These are phyloP conservation scores for Stachybotrys elegans DNA, from an alignment of 2,329 filamentous ascomycete genomes.

Conservation along the genomic window DNA sequence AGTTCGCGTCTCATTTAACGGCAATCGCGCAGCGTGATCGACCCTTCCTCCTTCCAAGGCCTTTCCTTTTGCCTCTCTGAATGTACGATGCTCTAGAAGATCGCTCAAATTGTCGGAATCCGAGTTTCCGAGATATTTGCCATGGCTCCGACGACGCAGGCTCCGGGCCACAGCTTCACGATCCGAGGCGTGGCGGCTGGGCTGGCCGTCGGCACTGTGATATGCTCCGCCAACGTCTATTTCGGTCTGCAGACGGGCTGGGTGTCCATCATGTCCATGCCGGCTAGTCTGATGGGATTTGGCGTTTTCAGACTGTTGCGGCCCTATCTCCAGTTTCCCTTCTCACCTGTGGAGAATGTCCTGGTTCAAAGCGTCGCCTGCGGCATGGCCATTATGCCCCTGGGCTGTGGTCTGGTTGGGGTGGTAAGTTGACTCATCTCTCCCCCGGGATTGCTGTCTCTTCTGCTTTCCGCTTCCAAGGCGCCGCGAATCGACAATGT, in stretches of 20 bases:
- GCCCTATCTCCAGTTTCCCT: conserved; percentile 69
- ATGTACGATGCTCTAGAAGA: too few relatives aligned
- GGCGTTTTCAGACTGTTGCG: conserved; percentile 82
- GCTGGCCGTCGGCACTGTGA: conserved; percentile 78
- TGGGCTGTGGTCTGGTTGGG: conserved; percentile 92
- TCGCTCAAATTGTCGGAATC: too few relatives aligned
- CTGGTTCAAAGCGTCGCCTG: conserved; percentile 94
- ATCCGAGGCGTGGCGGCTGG: conserved; percentile 74
- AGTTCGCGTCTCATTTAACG: too few relatives aligned
- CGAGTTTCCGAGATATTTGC: too few relatives aligned
- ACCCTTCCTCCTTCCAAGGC: too few relatives aligned
- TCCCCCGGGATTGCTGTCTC: neutral
- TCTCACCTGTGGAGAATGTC: conserved; percentile 94
- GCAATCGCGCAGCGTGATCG: too few relatives aligned
- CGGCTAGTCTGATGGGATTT: conserved; percentile 88
- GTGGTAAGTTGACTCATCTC: conserved; percentile 47
- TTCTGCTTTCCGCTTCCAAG: too few relatives aligned
- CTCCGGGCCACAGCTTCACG: conserved; percentile 70
- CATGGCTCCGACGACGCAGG: conserved; percentile 15
- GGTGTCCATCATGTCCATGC: conserved; percentile 90
- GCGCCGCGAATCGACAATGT: too few relatives aligned
- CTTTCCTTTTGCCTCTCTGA: too few relatives aligned
- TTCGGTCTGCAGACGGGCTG: conserved; percentile 86
- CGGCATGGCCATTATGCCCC: conserved; percentile 91
- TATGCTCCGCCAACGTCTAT: conserved; percentile 97